Conservation (phyloP, 306 rosid species). For the Neltuma alba region DNA sequence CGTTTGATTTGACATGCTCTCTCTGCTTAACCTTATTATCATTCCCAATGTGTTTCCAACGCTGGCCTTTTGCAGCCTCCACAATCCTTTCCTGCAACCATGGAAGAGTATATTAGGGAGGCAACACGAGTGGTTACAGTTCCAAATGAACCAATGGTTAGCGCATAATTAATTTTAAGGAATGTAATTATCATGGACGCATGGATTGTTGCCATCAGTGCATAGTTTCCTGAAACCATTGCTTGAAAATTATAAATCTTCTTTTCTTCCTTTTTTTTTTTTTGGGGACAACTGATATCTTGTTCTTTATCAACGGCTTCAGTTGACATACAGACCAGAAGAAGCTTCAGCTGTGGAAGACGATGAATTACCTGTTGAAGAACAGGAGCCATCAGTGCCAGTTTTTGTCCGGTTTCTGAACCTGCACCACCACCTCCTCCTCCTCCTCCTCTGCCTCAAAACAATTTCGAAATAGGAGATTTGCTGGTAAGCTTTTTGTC, state of each 20-base stretch:
- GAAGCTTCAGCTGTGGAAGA: constrained; percentile 66
- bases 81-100: constrained; percentile 88
- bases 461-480: constrained; percentile 73
- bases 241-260: constrained; percentile 14
- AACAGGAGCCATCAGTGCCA: constrained; percentile 56
- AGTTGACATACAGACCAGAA: constrained; percentile 87
- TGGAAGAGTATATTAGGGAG: constrained; percentile 97
- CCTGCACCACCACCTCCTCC: constrained; percentile 60
- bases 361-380: constrained; percentile 59
- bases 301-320: constrained; percentile 67
- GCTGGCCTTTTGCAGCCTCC: constrained; percentile 71
- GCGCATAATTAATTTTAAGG: constrained; percentile 36
- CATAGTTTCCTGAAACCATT: constrained; percentile 26
- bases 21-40: constrained; percentile 15
- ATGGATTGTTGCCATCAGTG: neutral
- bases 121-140: constrained; percentile 87
- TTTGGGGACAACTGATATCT: constrained; percentile 22
- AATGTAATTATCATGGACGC: neutral
- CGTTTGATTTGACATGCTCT: constrained; percentile 8
- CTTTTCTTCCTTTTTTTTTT: too few species aligned
- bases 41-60: constrained; percentile 28
- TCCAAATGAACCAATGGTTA: constrained; percentile 88
- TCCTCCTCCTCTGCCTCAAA: constrained; percentile 55
- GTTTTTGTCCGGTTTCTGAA: constrained; percentile 55
- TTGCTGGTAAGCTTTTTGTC: constrained; percentile 63